phyloP scores from a whole-genome alignment of 2,329 filamentous ascomycete species.

The Aspergillus alliaceus region DNA sequence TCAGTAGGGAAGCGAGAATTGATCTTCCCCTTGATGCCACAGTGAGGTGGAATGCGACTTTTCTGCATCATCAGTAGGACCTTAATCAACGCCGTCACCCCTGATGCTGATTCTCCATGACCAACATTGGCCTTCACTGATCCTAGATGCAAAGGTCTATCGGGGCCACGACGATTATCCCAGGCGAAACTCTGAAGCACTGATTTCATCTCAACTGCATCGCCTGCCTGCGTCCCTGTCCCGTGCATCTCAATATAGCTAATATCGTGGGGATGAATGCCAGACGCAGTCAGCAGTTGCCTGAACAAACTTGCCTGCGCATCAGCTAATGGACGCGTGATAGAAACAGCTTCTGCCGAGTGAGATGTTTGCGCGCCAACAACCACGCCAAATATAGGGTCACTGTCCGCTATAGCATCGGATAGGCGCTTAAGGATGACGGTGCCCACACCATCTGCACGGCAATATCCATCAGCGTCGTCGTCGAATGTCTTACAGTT shows the following conservation, averaged over 20 bases:
- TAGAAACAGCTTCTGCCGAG: conserved; percentile 76
- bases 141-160: conserved; percentile 53
- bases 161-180: conserved; percentile 37
- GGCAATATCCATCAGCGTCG: conserved; percentile 78
- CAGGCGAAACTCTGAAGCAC: conserved; percentile 65
- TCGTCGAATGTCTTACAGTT: conserved; percentile 80
- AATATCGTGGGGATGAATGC: conserved; percentile 73
- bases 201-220: conserved; percentile 77
- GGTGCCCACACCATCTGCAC: conserved; percentile 72
- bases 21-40: conserved; percentile 20
- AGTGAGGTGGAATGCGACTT: conserved; percentile 32
- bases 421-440: conserved; percentile 77
- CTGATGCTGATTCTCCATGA: conserved; percentile 63
- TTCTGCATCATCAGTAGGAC: conserved; percentile 41
- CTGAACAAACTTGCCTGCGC: conserved; percentile 72
- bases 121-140: conserved; percentile 66
- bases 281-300: conserved; percentile 43
- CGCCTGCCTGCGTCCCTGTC: conserved; percentile 79
- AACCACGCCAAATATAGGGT: conserved; percentile 68
- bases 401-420: conserved; percentile 73
- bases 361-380: conserved; percentile 76
- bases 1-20: neutral
- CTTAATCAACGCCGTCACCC: conserved; percentile 42
- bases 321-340: conserved; percentile 77
- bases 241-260: conserved; percentile 89